phyloP scores from a whole-genome alignment of 2,329 filamentous ascomycete species.

The Gnomoniopsis smithogilvyi region DNA sequence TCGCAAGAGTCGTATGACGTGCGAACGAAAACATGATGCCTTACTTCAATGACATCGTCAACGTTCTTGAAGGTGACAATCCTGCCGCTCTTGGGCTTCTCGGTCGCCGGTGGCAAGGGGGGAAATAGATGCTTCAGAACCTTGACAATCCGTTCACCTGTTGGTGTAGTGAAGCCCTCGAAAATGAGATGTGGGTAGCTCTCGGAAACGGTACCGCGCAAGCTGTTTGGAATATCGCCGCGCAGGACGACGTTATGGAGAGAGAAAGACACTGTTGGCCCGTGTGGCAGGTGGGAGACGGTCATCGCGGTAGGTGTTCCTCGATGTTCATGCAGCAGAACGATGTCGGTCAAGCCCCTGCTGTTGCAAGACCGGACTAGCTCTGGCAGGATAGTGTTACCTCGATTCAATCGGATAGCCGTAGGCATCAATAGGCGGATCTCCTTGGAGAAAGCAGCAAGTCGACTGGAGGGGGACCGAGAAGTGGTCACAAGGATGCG shows the following conservation, averaged over 20 bases:
- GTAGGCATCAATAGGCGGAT: slow-evolving; percentile 72
- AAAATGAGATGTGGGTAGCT: slow-evolving; percentile 94
- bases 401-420: slow-evolving; percentile 83
- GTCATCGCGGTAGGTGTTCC: slow-evolving; percentile 89
- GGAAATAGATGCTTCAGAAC: slow-evolving; percentile 94
- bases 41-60: slow-evolving; percentile 88
- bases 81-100: slow-evolving; percentile 75
- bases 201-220: slow-evolving; percentile 70
- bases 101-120: slow-evolving; percentile 72
- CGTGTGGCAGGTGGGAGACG: slow-evolving; percentile 82
- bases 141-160: slow-evolving; percentile 81
- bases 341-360: slow-evolving; percentile 77
- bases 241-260: slow-evolving; percentile 90
- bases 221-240: slow-evolving; percentile 85
- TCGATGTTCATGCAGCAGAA: slow-evolving; percentile 88
- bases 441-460: slow-evolving; percentile 86
- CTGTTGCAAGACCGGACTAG: slow-evolving; percentile 78
- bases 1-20: slow-evolving; percentile 89
- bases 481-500: slow-evolving; percentile 88
- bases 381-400: slow-evolving; percentile 83
- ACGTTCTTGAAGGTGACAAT: slow-evolving; percentile 95
- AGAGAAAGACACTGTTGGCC: slow-evolving; percentile 81
- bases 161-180: slow-evolving; percentile 79
- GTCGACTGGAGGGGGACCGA: slow-evolving; percentile 77
- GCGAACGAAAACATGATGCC: slow-evolving; percentile 86